These are phyloP conservation scores for Cytospora piceae DNA, from an alignment of 2,329 filamentous ascomycete species.

Conservation along the genomic window DNA sequence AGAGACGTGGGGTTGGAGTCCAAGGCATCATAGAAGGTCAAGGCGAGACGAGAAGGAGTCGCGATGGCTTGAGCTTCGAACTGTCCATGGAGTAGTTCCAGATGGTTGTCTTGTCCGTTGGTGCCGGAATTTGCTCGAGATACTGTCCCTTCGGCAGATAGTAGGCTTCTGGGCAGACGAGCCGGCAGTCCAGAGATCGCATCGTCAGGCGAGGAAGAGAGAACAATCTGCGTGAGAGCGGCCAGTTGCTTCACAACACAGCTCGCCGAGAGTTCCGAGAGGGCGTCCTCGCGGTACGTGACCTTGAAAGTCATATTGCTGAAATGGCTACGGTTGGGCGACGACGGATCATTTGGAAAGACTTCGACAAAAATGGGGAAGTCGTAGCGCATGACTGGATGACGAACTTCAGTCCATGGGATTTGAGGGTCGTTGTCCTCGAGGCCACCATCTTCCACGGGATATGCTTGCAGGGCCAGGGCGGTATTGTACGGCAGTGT, in stretches of 20 bases:
- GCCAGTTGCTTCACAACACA: conserved; percentile 32
- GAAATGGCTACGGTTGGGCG: conserved; percentile 10
- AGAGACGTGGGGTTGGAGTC: conserved; percentile 35
- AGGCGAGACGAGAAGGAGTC: conserved; percentile 31
- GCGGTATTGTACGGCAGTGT: conserved; percentile 42
- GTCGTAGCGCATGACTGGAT: conserved; percentile 31
- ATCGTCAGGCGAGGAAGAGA: conserved; percentile 27
- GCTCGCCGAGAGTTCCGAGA: conserved; percentile 31
- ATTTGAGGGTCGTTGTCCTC: background rate
- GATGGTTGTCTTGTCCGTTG: conserved; percentile 28
- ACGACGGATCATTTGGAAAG: conserved; percentile 17
- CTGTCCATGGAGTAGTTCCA: conserved; percentile 33
- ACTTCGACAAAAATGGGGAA: conserved; percentile 32
- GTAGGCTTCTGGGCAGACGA: conserved; percentile 24
- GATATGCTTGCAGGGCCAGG: conserved; percentile 41
- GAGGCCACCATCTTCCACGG: conserved; percentile 18
- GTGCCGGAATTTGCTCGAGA: background rate
- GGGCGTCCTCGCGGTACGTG: conserved; percentile 29
- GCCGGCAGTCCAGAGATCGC: conserved; percentile 26
- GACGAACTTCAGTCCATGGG: conserved; percentile 27
- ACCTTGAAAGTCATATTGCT: conserved; percentile 27
- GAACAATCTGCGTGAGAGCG: conserved; percentile 28
- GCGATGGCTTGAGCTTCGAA: conserved; percentile 34
- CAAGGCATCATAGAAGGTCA: conserved; percentile 33
- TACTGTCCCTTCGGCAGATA: conserved; percentile 35